Conservation (phyloP, 116 monocot genomes). For the Trichopus zeylanicus region DNA sequence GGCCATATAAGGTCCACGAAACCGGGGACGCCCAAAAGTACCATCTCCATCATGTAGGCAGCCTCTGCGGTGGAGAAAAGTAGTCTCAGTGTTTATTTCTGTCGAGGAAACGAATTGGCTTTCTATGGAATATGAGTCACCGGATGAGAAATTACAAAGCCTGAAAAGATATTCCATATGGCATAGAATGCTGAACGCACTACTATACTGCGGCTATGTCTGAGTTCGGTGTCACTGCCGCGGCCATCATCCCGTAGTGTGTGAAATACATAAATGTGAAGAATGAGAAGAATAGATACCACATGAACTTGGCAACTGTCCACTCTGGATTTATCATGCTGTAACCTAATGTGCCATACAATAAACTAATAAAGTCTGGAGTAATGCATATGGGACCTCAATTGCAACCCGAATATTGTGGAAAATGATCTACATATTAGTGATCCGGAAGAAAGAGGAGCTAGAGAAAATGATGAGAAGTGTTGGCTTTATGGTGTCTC, state of each 20-base stretch:
- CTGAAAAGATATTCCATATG: slow-evolving; percentile 5
- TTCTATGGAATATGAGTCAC: neutral
- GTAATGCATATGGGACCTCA: slow-evolving; percentile 1
- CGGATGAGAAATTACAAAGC: slow-evolving; percentile 1
- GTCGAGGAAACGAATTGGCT: too few relatives aligned
- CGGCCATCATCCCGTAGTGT: slow-evolving; percentile 6
- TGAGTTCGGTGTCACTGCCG: neutral
- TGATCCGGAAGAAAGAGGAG: too few relatives aligned
- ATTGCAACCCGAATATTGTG: slow-evolving; percentile 1
- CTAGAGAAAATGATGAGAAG: too few relatives aligned
- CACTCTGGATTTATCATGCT: neutral
- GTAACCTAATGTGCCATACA: slow-evolving; percentile 3
- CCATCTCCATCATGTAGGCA: slow-evolving; percentile 25
- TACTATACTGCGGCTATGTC: slow-evolving; percentile 2
- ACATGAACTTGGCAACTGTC: slow-evolving; percentile 2
- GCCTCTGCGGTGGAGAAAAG: slow-evolving; percentile 2
- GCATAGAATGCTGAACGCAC: neutral
- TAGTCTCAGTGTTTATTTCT: neutral
- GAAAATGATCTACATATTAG: neutral
- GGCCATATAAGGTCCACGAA: slow-evolving; percentile 21
- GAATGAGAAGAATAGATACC: slow-evolving; percentile 3
- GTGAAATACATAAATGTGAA: slow-evolving; percentile 6
- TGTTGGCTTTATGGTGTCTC: too few relatives aligned
- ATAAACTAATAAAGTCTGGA: neutral
- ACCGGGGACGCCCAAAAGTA: slow-evolving; percentile 22